phyloP scores from a whole-genome alignment of 371 early-diverging fungal genomes.

The Mortierella polycephala region DNA sequence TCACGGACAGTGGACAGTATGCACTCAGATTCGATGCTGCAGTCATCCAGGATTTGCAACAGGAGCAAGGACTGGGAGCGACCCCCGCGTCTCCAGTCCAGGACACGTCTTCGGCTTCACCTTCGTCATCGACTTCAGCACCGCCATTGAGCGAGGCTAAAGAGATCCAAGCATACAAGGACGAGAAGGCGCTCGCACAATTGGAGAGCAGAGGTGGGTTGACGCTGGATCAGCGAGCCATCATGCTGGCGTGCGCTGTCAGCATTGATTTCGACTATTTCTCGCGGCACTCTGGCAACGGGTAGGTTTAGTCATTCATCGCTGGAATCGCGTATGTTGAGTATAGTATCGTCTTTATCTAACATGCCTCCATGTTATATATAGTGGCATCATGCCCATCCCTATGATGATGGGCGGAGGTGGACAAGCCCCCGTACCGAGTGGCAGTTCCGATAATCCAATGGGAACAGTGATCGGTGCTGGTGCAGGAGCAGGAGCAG shows the following conservation, averaged over 20 bases:
- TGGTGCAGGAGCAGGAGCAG: constrained; percentile 34
- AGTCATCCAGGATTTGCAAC: constrained; percentile 57
- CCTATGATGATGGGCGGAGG: constrained; percentile 46
- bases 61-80: constrained; percentile 37
- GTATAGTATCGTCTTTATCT: neutral
- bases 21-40: constrained; percentile 81
- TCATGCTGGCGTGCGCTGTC: constrained; percentile 84
- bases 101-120: constrained; percentile 9
- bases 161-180: constrained; percentile 49
- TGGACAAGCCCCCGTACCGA: constrained; percentile 39
- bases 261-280: constrained; percentile 95
- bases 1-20: constrained; percentile 90
- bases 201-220: constrained; percentile 60
- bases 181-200: constrained; percentile 37
- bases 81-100: constrained; percentile 8
- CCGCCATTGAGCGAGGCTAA: constrained; percentile 23
- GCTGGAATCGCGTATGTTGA: neutral
- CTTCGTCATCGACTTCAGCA: constrained; percentile 1
- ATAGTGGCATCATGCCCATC: constrained; percentile 47
- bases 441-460: constrained; percentile 25
- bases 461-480: constrained; percentile 33
- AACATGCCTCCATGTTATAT: neutral
- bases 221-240: constrained; percentile 86
- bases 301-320: constrained; percentile 51
- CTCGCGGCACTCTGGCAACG: constrained; percentile 77